Percentiles rank a stretch among this genome's conserved stretches.
Evolutionary conservation across 768 basidiomycete genomes (phyloP).

Genomic region (Rickenella mellea): DNA sequence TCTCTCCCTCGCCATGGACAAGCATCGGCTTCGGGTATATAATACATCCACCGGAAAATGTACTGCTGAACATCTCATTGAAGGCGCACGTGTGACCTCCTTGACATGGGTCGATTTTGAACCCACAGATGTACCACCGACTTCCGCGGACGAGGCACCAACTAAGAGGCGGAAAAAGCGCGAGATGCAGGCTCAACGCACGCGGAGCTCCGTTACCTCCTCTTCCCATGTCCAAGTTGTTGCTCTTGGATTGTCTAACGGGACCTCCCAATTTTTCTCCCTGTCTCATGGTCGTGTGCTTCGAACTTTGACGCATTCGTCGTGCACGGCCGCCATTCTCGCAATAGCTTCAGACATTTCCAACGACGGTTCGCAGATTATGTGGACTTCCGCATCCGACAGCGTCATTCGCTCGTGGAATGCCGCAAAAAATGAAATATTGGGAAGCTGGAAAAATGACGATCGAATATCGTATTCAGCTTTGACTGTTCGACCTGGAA

Average conservation of each 20-base stretch:
- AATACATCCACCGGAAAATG: constrained; percentile 45
- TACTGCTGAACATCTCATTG: constrained; percentile 47
- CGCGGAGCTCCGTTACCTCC: constrained; percentile 16
- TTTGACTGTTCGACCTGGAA: constrained; percentile 32
- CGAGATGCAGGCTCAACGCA: constrained; percentile 18
- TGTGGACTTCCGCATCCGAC: constrained; percentile 55
- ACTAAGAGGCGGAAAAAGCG: constrained; percentile 50
- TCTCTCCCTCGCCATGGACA: constrained; percentile 59
- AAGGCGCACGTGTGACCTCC: constrained; percentile 44
- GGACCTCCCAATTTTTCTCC: constrained; percentile 51
- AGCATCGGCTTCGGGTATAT: constrained; percentile 60
- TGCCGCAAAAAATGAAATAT: constrained; percentile 34
- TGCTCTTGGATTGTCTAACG: constrained; percentile 52
- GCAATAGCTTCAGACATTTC: constrained; percentile 29
- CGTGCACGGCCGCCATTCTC: constrained; percentile 43
- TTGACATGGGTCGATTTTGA: constrained; percentile 39
- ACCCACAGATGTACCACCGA: constrained; percentile 17
- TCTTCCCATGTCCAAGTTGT: constrained; percentile 31
- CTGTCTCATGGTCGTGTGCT: constrained; percentile 48
- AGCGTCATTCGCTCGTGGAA: constrained; percentile 51
- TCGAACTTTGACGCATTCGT: constrained; percentile 44
- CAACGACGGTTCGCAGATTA: constrained; percentile 19
- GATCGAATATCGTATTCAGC: constrained; percentile 50
- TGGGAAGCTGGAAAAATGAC: constrained; percentile 46
- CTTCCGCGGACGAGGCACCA: constrained; percentile 22